Conservation (phyloP, 208 protist species). For the Trypanosoma rangeli region DNA sequence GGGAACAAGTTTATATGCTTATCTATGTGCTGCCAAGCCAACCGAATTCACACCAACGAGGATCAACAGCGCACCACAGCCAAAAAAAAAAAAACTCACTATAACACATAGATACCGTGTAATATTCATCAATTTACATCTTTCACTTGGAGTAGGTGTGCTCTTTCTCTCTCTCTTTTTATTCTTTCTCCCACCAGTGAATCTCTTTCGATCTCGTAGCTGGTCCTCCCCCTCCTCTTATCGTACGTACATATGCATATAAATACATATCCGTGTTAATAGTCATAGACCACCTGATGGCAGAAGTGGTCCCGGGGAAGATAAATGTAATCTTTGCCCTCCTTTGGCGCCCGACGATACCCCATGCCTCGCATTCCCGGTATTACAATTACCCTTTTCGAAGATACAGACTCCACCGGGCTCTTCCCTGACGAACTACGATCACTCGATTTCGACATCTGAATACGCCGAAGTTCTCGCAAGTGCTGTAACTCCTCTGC, state of each 20-base stretch:
- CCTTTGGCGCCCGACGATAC: slow-evolving; percentile 47
- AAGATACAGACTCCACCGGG: slow-evolving; percentile 3
- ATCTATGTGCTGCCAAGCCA: no score
- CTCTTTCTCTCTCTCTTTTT: no score
- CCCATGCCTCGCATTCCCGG: slow-evolving; percentile 54
- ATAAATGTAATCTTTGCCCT: slow-evolving; percentile 56
- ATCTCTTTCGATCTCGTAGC: no score
- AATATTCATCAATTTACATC: no score
- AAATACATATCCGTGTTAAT: slow-evolving; percentile 24
- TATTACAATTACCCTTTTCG: slow-evolving; percentile 33
- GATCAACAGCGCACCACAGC: no score
- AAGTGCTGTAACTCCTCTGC: slow-evolving; percentile 54
- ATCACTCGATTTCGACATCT: slow-evolving; percentile 24
- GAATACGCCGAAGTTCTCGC: slow-evolving; percentile 44
- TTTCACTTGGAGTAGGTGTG: no score
- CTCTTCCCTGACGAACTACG: slow-evolving; percentile 11
- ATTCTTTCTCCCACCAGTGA: no score
- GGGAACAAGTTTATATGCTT: no score
- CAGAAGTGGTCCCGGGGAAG: slow-evolving; percentile 73
- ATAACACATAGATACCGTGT: no score
- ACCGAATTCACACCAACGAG: no score
- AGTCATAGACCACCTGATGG: slow-evolving; percentile 53
- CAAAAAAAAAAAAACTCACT: no score
- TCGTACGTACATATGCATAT: neutral
- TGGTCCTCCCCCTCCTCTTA: no score